These are phyloP conservation scores for Tagetes patula DNA, from an alignment of 129 eudicot genomes.

Conservation along the genomic window DNA sequence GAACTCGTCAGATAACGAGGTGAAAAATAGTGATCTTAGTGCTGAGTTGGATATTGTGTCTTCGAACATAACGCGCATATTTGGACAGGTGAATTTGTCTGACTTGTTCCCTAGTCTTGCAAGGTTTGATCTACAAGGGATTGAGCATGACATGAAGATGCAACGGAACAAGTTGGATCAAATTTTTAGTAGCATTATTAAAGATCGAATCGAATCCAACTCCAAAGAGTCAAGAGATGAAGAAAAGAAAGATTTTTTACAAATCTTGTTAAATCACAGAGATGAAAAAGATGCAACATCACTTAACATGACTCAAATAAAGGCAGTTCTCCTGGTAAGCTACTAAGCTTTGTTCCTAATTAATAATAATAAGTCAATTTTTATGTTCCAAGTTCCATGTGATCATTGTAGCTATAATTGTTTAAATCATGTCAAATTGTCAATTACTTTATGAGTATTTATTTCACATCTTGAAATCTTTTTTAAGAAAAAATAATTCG, in stretches of 20 bases:
- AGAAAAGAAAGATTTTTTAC: not conserved
- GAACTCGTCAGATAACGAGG: not conserved
- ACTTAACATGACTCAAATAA: not conserved
- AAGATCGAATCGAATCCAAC: slow-evolving; percentile 4
- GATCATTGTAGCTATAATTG: too few relatives aligned
- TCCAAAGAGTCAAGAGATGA: not conserved
- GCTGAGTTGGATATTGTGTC: not conserved
- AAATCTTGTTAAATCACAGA: not conserved
- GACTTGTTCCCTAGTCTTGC: not conserved
- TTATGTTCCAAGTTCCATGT: too few relatives aligned
- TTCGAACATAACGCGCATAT: not conserved
- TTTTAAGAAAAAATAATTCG: too few relatives aligned
- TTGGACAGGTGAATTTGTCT: not conserved
- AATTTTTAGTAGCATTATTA: not conserved
- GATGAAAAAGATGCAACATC: not conserved
- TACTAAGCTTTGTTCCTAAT: not conserved
- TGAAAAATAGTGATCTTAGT: not conserved
- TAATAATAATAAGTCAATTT: too few relatives aligned
- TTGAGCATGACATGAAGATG: not conserved
- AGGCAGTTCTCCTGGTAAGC: not conserved
- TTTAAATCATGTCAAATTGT: too few relatives aligned
- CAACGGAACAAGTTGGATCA: not conserved
- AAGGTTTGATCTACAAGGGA: not conserved
- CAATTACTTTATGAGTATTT: too few relatives aligned
- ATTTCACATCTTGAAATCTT: too few relatives aligned